A percentile compares a stretch with the other conserved stretches of the same genome.
Conservation (phyloP, 192 early-diverging fungal genomes). For the Backusella sp. region DNA sequence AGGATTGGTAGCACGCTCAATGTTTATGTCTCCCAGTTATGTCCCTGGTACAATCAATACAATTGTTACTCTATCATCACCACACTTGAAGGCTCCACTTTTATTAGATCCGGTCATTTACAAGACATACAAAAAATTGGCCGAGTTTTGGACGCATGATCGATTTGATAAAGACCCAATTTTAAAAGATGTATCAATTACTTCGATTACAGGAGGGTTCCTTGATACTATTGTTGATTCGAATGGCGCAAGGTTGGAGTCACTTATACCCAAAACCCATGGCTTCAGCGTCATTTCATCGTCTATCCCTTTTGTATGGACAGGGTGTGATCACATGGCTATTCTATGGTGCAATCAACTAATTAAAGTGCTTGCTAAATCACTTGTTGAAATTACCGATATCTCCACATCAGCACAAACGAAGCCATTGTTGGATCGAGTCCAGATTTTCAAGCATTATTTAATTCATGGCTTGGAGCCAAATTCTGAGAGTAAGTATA, state of each 20-base stretch:
- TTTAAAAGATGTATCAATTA: slow-evolving; percentile 61
- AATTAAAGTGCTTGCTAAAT: slow-evolving; percentile 56
- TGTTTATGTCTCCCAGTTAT: slow-evolving; percentile 72
- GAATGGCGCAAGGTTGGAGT: slow-evolving; percentile 65
- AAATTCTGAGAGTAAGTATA: neutral
- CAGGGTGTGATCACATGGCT: slow-evolving; percentile 80
- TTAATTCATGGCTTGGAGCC: slow-evolving; percentile 38
- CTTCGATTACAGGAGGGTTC: slow-evolving; percentile 90
- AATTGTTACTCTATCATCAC: slow-evolving; percentile 87
- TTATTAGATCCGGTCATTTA: slow-evolving; percentile 61
- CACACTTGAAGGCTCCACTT: slow-evolving; percentile 80
- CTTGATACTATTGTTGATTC: slow-evolving; percentile 84
- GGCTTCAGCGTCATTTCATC: slow-evolving; percentile 81
- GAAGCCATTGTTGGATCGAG: slow-evolving; percentile 53
- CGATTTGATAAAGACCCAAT: slow-evolving; percentile 21
- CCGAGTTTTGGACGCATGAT: slow-evolving; percentile 65
- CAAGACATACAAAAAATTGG: slow-evolving; percentile 63
- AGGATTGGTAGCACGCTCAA: slow-evolving; percentile 85
- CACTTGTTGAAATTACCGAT: slow-evolving; percentile 65
- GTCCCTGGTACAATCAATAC: slow-evolving; percentile 68
- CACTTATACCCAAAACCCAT: slow-evolving; percentile 60
- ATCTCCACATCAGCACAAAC: slow-evolving; percentile 53
- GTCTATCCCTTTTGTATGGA: slow-evolving; percentile 84
- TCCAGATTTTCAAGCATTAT: slow-evolving; percentile 51
- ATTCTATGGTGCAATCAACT: slow-evolving; percentile 95